Base-by-base conservation (phyloP, 208 protist species). In the Trypanosoma platydactyli region DNA sequence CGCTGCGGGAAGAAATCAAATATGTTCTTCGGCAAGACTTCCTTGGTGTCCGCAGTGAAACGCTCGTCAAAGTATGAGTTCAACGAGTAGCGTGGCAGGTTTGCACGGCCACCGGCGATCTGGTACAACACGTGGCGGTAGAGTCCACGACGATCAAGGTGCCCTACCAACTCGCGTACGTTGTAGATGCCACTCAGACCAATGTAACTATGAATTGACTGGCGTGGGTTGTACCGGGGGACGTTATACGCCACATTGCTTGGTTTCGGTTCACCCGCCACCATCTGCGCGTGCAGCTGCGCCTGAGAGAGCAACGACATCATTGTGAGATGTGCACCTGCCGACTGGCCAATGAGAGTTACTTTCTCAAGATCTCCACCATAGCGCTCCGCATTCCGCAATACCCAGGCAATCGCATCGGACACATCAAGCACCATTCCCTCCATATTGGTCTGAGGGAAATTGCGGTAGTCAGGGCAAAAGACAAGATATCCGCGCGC, bases 401-500 rank as follows among this genome's bases (percentile, higher is more conserved):
- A 59, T 70, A 93, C 86, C 89, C 89, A 96, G 45, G 68, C 72
- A 50, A 96, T 81, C 44, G 91, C 88, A 51, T 94, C 91, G 12
- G 84, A 92, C 24, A 93, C 77, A 70, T 96, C 91, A 27, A 89
- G 74, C 68, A 84, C 85, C 91, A 96, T 96, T 45, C 86, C 91
- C 64, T 91, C 86, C 86, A 96, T 85, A 61, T 83, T 84, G 38
- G 84, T 92, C 78, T 94, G 88, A 33, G 91, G 91, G 64, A 94
- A 96, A 81, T 96, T 96, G 54, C 91, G 88, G 77, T 96, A 96
- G 84, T 96, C 91, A 11, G 91, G 91, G 73, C 84, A 91, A 76
- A 96, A 94, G 15, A 94, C 88, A 30, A 94, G 68, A 77, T 92
- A 93, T 38, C 91, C 91, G 42, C 88, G 77, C 35, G 77, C 68